Evolutionary conservation across 805 yeast genomes (phyloP).

Genomic region (Yarrowia sp.): DNA sequence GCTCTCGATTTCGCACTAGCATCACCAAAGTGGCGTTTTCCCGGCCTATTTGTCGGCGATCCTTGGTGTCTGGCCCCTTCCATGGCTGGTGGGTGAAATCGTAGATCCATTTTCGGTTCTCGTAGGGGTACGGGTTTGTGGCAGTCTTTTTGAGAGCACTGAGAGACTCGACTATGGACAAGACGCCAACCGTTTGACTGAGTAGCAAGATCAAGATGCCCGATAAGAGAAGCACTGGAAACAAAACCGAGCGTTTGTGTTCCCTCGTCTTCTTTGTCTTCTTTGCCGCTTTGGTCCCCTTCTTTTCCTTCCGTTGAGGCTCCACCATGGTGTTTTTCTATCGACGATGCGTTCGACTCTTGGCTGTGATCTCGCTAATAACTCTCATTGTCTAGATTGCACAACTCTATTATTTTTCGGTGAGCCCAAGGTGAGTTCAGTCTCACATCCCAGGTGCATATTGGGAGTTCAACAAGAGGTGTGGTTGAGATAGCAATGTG

Average conservation of each 20-base stretch:
- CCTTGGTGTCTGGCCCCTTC: slow-evolving; percentile 38
- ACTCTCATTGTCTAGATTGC: too few relatives aligned
- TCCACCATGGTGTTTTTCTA: too few relatives aligned
- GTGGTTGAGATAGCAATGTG: too few relatives aligned
- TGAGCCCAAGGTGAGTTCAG: too few relatives aligned
- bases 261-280: neutral
- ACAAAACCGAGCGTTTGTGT: neutral
- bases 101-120: slow-evolving; percentile 16
- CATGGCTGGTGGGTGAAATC: slow-evolving; percentile 37
- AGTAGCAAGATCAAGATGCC: slow-evolving; percentile 10
- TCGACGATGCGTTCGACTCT: too few relatives aligned
- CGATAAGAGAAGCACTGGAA: neutral
- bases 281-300: neutral
- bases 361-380: too few relatives aligned
- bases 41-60: slow-evolving; percentile 54
- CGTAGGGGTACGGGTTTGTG: slow-evolving; percentile 10
- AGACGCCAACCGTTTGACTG: slow-evolving; percentile 9
- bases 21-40: slow-evolving; percentile 89
- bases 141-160: neutral
- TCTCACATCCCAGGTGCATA: too few relatives aligned
- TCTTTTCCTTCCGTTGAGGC: too few relatives aligned
- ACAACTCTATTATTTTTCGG: too few relatives aligned
- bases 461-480: too few relatives aligned
- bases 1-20: slow-evolving; percentile 84
- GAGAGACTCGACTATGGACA: slow-evolving; percentile 16